Conservation (phyloP, 2,329 filamentous ascomycete genomes). For the Exophiala mesophila region DNA sequence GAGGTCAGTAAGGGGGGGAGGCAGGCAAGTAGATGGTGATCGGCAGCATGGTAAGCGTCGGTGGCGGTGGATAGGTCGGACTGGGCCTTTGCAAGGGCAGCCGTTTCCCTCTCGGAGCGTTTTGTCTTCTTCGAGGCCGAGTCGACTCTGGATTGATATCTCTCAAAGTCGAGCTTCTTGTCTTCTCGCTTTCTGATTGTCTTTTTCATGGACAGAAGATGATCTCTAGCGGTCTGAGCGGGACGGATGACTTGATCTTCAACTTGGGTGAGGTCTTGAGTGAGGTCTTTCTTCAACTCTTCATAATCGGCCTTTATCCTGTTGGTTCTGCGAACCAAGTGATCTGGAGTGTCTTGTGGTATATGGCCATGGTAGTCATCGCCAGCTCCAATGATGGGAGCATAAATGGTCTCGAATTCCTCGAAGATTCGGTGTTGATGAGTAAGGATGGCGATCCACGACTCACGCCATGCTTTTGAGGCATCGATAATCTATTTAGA, state of each 20-base stretch:
- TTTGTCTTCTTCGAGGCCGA: constrained; percentile 65
- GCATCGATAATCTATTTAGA: constrained; percentile 64
- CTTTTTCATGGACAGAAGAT: constrained; percentile 68
- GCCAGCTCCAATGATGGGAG: constrained; percentile 65
- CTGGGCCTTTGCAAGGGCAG: constrained; percentile 65
- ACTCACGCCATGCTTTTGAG: constrained; percentile 70
- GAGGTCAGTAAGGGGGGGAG: constrained; percentile 68
- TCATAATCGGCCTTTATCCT: constrained; percentile 63
- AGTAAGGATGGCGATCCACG: constrained; percentile 68
- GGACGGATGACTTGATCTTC: constrained; percentile 66
- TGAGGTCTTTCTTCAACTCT: constrained; percentile 66
- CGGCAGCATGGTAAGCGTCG: constrained; percentile 68
- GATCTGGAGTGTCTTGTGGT: constrained; percentile 57
- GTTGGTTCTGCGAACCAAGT: constrained; percentile 59
- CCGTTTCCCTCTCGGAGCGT: constrained; percentile 68
- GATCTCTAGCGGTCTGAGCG: constrained; percentile 63
- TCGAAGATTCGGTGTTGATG: constrained; percentile 63
- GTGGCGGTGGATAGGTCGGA: constrained; percentile 61
- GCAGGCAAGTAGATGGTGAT: constrained; percentile 66
- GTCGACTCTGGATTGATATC: constrained; percentile 66
- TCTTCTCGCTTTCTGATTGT: constrained; percentile 82
- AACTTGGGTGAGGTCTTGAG: constrained; percentile 66
- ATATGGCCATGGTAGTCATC: constrained; percentile 53
- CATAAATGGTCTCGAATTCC: constrained; percentile 69
- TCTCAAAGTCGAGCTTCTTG: constrained; percentile 76